Percentiles rank a stretch among this genome's conserved stretches.
phyloP scores from a whole-genome alignment of 768 basidiomycete species.

The Boletus pseudo-olivaceus region DNA sequence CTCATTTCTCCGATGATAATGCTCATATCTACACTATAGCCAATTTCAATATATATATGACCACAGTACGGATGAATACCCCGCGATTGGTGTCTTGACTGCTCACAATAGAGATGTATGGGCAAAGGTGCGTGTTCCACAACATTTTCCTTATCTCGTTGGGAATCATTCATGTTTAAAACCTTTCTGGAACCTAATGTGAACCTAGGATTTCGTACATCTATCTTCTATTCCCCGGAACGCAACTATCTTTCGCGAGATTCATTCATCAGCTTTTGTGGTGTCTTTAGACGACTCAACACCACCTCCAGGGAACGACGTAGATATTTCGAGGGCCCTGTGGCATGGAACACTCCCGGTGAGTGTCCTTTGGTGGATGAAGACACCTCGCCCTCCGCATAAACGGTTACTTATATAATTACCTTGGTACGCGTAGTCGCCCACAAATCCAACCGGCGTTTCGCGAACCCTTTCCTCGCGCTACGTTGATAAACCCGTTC shows the following conservation, averaged over 20 bases:
- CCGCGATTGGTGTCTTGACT: conserved; percentile 74
- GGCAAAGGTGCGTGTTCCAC: conserved; percentile 60
- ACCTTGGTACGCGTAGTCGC: conserved; percentile 4
- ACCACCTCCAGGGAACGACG: conserved; percentile 41
- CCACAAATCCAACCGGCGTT: conserved; percentile 23
- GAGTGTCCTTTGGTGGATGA: conserved; percentile 33
- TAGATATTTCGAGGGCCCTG: conserved; percentile 63
- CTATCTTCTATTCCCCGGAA: conserved; percentile 62
- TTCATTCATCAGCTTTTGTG: conserved; percentile 84
- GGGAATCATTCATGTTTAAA: neutral
- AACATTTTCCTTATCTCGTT: neutral
- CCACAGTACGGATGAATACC: conserved; percentile 57
- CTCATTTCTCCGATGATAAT: neutral
- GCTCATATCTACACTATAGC: conserved; percentile 35
- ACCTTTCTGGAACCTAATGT: neutral
- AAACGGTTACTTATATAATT: neutral
- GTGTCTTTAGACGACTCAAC: conserved; percentile 70
- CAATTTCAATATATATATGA: conserved; percentile 73
- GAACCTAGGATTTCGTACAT: conserved; percentile 55
- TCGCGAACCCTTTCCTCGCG: conserved; percentile 61
- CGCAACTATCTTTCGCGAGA: conserved; percentile 57
- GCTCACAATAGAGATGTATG: conserved; percentile 82
- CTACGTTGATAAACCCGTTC: conserved; percentile 88
- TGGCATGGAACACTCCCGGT: conserved; percentile 77
- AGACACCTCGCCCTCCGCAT: neutral